Percentiles rank a stretch among this genome's conserved stretches.
Evolutionary conservation across 2,329 filamentous ascomycete genomes (phyloP).

Genomic region (Dothidotthia symphoricarpi): DNA sequence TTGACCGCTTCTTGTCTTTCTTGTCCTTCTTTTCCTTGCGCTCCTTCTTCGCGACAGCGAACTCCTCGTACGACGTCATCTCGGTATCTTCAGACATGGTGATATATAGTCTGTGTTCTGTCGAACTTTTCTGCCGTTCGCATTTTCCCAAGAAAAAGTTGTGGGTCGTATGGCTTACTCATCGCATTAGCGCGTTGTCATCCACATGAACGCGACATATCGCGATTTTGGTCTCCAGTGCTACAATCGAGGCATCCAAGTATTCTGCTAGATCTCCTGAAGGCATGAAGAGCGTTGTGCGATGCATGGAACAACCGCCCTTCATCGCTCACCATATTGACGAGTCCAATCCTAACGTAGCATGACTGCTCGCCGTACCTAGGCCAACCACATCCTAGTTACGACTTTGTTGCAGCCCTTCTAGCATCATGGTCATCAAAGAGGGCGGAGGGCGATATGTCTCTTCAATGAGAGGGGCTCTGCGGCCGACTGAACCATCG

Average conservation of each 20-base stretch:
- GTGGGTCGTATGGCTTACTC: too few relatives aligned
- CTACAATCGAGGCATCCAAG: too few relatives aligned
- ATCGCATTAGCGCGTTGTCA: too few relatives aligned
- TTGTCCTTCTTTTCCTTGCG: conserved; percentile 29
- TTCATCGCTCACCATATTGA: too few relatives aligned
- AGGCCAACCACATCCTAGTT: neutral
- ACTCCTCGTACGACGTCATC: conserved; percentile 9
- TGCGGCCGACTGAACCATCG: neutral
- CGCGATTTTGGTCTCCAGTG: too few relatives aligned
- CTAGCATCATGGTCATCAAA: neutral
- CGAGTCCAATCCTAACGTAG: too few relatives aligned
- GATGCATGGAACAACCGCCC: too few relatives aligned
- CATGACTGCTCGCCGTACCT: neutral
- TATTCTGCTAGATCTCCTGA: too few relatives aligned
- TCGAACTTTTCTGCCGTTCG: too few relatives aligned
- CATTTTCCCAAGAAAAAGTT: too few relatives aligned
- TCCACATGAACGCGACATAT: too few relatives aligned
- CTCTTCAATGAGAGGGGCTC: neutral
- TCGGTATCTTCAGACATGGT: conserved; percentile 12
- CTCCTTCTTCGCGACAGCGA: conserved; percentile 19
- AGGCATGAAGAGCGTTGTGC: too few relatives aligned
- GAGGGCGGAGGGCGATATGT: conserved; percentile 12
- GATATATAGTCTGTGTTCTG: neutral
- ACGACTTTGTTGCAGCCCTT: neutral
- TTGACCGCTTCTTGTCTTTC: conserved; percentile 25